A percentile compares a stretch with the other conserved stretches of the same genome.
These are phyloP conservation scores for Tribonema minus DNA, from an alignment of 108 stramenopile species.

Conservation along the genomic window DNA sequence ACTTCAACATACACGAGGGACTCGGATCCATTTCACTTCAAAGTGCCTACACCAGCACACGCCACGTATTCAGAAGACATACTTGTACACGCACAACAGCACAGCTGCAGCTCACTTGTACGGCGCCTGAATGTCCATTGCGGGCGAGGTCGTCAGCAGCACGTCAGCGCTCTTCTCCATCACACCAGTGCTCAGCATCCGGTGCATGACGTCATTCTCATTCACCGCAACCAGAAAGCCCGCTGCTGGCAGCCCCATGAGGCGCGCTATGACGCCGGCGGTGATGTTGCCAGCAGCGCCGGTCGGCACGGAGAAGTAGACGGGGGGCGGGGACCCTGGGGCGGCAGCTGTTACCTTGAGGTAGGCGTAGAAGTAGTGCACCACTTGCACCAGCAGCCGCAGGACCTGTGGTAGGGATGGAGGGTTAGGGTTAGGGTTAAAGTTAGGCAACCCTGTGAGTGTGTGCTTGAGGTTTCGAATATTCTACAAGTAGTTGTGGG, in stretches of 20 bases:
- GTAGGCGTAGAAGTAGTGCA: constrained; percentile 77
- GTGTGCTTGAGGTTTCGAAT: no score
- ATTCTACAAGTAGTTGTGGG: no score
- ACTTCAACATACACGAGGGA: neutral
- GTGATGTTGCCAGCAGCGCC: neutral
- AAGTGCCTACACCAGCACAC: neutral
- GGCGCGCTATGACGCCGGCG: neutral
- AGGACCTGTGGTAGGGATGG: no score
- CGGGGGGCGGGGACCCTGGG: neutral
- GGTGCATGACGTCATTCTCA: neutral
- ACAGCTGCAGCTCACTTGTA: neutral
- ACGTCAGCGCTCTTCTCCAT: neutral
- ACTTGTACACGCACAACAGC: no score
- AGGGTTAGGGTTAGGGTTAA: no score
- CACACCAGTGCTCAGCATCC: neutral
- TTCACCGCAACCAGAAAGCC: neutral
- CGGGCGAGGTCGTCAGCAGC: neutral
- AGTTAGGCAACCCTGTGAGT: no score
- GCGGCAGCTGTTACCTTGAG: neutral
- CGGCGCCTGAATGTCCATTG: constrained; percentile 10
- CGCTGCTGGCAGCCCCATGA: neutral
- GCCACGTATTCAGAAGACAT: no score
- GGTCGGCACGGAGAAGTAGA: neutral
- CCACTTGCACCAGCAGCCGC: constrained; percentile 74
- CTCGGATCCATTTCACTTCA: neutral